These are phyloP conservation scores for Pouteria campechiana DNA, from an alignment of 179 eudicot species.

Conservation along the genomic window DNA sequence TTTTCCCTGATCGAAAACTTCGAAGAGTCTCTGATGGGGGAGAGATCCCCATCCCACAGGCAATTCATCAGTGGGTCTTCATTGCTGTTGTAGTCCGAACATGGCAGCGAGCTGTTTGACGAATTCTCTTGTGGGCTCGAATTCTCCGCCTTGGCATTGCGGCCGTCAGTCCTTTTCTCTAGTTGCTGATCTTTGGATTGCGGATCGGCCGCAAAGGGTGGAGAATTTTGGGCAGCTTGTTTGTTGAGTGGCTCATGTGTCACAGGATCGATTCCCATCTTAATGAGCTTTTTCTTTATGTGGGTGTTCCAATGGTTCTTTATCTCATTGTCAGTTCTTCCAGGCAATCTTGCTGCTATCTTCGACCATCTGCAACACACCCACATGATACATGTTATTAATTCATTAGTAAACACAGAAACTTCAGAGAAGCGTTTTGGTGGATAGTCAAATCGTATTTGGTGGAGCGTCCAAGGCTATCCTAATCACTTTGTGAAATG, in stretches of 20 bases:
- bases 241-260: constrained; percentile 69
- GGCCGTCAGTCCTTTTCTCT: not conserved
- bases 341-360: constrained; percentile 78
- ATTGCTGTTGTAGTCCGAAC: constrained; percentile 15
- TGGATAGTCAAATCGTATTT: too few relatives aligned
- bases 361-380: constrained; percentile 68
- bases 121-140: constrained; percentile 10
- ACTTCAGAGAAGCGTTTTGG: too few relatives aligned
- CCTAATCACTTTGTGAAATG: too few relatives aligned
- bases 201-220: constrained; percentile 3
- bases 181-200: constrained; percentile 1
- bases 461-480: too few relatives aligned
- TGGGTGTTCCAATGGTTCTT: constrained; percentile 95
- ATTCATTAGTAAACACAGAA: not conserved
- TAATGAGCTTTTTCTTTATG: constrained; percentile 79
- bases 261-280: constrained; percentile 81
- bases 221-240: constrained; percentile 3
- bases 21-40: constrained; percentile 14
- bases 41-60: constrained; percentile 33
- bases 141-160: not conserved
- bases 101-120: constrained; percentile 17
- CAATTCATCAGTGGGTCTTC: constrained; percentile 43
- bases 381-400: not conserved
- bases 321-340: constrained; percentile 88
- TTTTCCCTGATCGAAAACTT: constrained; percentile 20